Evolutionary conservation across 2,329 filamentous ascomycete genomes (phyloP), one percentile per base, ranked within the genome.

Genomic region (Fusarium stilboides): DNA sequence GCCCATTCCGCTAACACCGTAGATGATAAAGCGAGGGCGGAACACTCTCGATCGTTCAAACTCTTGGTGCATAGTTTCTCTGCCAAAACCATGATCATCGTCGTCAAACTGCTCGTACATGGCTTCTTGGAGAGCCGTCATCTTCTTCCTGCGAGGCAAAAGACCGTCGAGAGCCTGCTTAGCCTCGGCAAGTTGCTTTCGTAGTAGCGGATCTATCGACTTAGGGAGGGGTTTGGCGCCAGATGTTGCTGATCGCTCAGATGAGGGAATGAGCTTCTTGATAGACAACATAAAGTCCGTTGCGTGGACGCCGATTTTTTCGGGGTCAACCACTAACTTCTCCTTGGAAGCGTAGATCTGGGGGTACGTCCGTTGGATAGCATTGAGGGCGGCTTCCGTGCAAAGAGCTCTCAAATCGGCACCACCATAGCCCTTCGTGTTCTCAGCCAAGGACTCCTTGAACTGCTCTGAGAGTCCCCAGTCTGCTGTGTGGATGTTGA

Each of bases 241-340:
- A 14, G 94, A 95, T 5, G 94, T 91, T 1, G 94, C 91, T 46
- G 95, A 95, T 66, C 96, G 87, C 78, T 98, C 94, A 1, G 96
- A 98, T 1, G 96, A 98, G 8, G 96, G 96, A 13, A 98, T 88
- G 81, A 99, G 94, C 80, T 97, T 97, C 83, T 97, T 97, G 77
- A 98, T 91, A 1, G 95, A 97, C 15, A 98, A 87, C 92, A 97
- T 97, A 75, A 99, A 99, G 79, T 99, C 96, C 57, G 96, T 96
- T 6, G 96, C 94, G 43, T 93, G 91, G 37, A 99, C 90, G 60
- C 89, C 89, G 75, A 99, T 97, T 74, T 90, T 93, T 64, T 88
- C 87, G 0, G 94, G 91, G 72, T 98, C 91, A 59, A 99, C 96
- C 43, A 97, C 82, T 33, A 98, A 88, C 81, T 98, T 98, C 77